Percentiles rank a stretch among this genome's conserved stretches.
These are phyloP conservation scores for Linum tenue DNA, from an alignment of 345 rosid genomes.

Conservation along the genomic window DNA sequence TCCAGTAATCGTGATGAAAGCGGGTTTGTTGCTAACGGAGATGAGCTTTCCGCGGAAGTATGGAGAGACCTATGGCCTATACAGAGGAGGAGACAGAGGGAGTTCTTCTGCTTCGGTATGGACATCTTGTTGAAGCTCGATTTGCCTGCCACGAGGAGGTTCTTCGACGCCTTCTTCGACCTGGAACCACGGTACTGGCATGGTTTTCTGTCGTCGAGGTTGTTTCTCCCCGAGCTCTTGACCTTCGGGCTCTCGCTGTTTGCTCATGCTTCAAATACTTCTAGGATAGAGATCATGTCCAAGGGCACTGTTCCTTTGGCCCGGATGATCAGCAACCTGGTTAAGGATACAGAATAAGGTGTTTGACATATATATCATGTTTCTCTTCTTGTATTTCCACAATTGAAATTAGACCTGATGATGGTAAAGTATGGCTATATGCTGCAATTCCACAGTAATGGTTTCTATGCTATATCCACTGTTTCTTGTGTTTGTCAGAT, in stretches of 20 bases:
- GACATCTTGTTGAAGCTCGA: constrained; percentile 86
- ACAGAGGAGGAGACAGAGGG: constrained; percentile 84
- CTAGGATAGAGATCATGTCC: constrained; percentile 88
- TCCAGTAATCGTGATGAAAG: constrained; percentile 20
- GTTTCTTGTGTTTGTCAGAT: no score
- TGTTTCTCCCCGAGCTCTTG: constrained; percentile 75
- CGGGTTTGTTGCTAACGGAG: constrained; percentile 24
- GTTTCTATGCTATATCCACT: no score
- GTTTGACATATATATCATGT: background rate
- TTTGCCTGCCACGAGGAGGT: constrained; percentile 71
- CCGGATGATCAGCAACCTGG: constrained; percentile 72
- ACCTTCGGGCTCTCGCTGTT: constrained; percentile 77
- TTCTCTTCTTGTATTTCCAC: background rate
- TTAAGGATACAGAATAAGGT: constrained; percentile 55
- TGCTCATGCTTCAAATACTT: constrained; percentile 75
- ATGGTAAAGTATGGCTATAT: no score
- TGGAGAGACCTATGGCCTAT: constrained; percentile 98
- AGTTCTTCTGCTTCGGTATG: constrained; percentile 99
- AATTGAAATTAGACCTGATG: background rate
- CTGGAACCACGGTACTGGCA: constrained; percentile 88
- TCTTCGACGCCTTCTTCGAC: constrained; percentile 83
- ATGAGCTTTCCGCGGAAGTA: constrained; percentile 59
- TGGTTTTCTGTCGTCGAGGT: constrained; percentile 86
- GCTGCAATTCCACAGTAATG: no score
- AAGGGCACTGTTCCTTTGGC: constrained; percentile 88